These are phyloP conservation scores for Trichomonas vaginalis DNA, from an alignment of 208 protist species.

Conservation along the genomic window DNA sequence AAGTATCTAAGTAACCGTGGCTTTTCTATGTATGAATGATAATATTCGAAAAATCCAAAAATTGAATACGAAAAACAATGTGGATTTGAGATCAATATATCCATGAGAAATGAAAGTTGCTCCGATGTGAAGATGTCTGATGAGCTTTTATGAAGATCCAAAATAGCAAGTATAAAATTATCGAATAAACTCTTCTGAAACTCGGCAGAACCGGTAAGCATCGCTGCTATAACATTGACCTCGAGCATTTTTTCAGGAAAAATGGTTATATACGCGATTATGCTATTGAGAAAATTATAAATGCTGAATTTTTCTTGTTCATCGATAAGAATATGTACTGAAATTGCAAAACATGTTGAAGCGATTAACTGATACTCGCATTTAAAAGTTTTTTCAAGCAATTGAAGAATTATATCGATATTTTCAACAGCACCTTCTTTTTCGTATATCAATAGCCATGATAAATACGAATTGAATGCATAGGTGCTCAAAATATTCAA, in stretches of 20 bases:
- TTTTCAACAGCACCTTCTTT: not conserved
- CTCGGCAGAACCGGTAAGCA: not conserved
- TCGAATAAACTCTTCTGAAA: not conserved
- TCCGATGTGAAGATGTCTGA: not conserved
- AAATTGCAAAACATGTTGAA: not conserved
- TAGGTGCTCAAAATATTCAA: not conserved
- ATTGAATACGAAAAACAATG: not conserved
- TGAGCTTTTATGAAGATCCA: not conserved
- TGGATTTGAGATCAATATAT: not conserved
- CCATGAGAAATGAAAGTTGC: not conserved
- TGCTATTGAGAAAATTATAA: not conserved
- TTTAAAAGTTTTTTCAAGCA: not conserved
- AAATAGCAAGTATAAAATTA: not conserved
- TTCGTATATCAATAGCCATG: not conserved
- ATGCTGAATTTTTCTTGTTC: not conserved
- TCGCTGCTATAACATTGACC: not conserved
- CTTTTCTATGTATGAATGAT: not conserved
- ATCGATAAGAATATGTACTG: not conserved
- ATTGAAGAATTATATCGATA: not conserved
- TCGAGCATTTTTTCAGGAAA: not conserved
- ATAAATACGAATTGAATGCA: not conserved
- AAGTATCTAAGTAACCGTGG: not conserved
- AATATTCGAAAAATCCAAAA: not conserved
- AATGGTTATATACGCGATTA: not conserved
- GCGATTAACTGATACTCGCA: not conserved